Evolutionary conservation across 2,329 filamentous ascomycete species (phyloP).

Genomic region (Arthrobotrys musiformis): DNA sequence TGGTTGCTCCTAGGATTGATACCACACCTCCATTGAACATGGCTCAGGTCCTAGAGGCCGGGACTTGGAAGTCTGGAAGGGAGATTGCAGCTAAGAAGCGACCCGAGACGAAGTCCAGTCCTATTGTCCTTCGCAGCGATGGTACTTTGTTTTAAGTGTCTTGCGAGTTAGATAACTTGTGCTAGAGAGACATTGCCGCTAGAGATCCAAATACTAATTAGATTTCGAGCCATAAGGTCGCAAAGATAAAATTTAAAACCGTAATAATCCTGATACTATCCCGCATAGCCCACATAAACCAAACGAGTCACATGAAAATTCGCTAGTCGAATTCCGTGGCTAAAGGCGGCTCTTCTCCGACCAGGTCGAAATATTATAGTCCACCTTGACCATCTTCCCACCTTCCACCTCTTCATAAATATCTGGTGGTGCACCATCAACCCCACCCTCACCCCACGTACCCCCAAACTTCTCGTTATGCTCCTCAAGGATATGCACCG

Average conservation of each 20-base stretch:
- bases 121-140: conserved; percentile 63
- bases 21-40: conserved; percentile 78
- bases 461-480: conserved; percentile 1
- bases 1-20: conserved; percentile 75
- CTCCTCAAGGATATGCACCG: not conserved
- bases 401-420: not conserved
- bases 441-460: not conserved
- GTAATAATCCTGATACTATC: too few species aligned
- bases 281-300: too few species aligned
- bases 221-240: too few species aligned
- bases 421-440: not conserved
- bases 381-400: not conserved
- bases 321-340: too few species aligned
- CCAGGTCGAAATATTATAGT: not conserved
- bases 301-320: too few species aligned
- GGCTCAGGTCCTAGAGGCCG: conserved; percentile 91
- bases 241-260: too few species aligned
- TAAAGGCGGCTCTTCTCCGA: not conserved
- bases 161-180: not conserved
- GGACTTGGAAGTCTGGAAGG: conserved; percentile 89
- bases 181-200: not conserved
- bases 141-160: conserved; percentile 62
- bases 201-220: too few species aligned
- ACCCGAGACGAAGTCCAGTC: conserved; percentile 57
- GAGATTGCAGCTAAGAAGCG: conserved; percentile 43